These are phyloP conservation scores for Nicotiana paniculata DNA, from an alignment of 257 asterid genomes.

Conservation along the genomic window DNA sequence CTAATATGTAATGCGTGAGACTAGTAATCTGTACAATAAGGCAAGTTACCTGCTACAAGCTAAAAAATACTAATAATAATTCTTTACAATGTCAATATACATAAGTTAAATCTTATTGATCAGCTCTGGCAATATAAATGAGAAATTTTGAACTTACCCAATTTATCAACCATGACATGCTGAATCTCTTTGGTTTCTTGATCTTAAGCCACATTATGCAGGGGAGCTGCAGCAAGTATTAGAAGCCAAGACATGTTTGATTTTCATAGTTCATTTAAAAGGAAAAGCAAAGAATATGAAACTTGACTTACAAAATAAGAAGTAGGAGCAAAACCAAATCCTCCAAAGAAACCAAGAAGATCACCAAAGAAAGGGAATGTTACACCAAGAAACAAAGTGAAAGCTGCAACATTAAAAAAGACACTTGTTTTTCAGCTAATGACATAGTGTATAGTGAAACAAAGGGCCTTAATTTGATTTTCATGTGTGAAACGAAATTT, in stretches of 20 bases:
- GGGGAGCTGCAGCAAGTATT: constrained; percentile 54
- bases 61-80: neutral
- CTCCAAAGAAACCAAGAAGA: constrained; percentile 94
- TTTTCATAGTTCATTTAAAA: neutral
- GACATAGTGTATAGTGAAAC: neutral
- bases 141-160: constrained; percentile 50
- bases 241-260: neutral
- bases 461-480: neutral
- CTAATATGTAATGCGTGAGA: neutral
- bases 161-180: constrained; percentile 69
- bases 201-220: constrained; percentile 75
- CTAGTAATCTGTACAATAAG: neutral
- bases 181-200: constrained; percentile 66
- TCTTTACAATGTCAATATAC: neutral
- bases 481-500: too few species aligned
- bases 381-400: constrained; percentile 73
- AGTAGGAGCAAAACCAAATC: constrained; percentile 94
- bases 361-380: constrained; percentile 96
- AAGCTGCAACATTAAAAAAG: constrained; percentile 37
- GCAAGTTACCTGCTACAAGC: neutral
- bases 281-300: neutral
- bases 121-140: neutral
- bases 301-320: constrained; percentile 68
- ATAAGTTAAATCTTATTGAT: neutral
- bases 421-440: neutral